Evolutionary conservation across 2,329 filamentous ascomycete genomes (phyloP), one percentile per base, ranked within the genome.

Genomic region (Fusarium tupiense): DNA sequence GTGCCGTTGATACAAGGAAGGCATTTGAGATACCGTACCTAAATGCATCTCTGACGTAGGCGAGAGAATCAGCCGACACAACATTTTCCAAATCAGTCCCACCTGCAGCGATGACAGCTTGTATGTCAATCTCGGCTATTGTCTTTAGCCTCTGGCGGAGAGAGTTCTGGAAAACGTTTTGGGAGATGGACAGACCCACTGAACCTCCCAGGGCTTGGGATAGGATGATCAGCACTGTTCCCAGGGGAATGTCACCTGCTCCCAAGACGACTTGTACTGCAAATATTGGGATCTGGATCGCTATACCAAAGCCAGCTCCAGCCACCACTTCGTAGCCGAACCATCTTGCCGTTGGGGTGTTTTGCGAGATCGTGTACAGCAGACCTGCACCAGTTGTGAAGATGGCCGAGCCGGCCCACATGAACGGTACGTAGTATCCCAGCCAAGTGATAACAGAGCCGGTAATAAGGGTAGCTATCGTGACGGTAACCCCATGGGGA

Each of bases 271-370:
- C 83, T 65, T 87, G 86, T 0, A 83, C 82, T 3, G 83, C 85
- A 17, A 86, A 81, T 7, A 84, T 73, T 5, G 84, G 81, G 40
- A 85, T 81, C 58, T 87, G 85, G 37, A 86, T 79, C 8, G 81
- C 80, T 6, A 84, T 72, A 24, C 86, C 86, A 8, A 84, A 77
- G 1, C 85, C 86, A 3, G 84, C 67, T 6, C 86, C 86, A 11
- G 81, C 80, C 26, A 88, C 66, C 5, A 83, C 79, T 74, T 86
- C 84, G 61, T 82, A 87, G 8, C 83, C 85, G 41, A 86, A 83
- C 85, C 85, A 88, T 43, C 80, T 75, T 2, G 71, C 75, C 0
- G 80, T 74, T 0, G 76, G 60, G 3, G 84, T 85, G 29, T 80
- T 64, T 4, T 78, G 72, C 17, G 74, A 70, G 4, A 86, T 33